phyloP scores from a whole-genome alignment of 2,329 filamentous ascomycete genomes.

The Penicillium thymicola region DNA sequence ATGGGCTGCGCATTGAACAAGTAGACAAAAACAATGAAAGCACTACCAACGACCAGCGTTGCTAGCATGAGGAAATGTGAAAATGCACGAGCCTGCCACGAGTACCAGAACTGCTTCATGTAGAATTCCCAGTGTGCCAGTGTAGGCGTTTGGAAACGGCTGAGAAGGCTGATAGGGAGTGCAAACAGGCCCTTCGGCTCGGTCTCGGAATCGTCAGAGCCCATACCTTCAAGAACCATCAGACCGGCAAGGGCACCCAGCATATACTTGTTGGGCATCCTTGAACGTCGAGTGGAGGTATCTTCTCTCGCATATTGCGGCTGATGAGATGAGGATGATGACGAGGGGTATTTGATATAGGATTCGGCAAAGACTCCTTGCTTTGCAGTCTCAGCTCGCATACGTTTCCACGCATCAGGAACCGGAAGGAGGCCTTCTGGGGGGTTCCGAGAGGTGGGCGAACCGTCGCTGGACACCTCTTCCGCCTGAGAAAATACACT shows the following conservation, averaged over 20 bases:
- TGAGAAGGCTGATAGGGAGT: slow-evolving; percentile 59
- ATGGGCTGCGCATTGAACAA: slow-evolving; percentile 57
- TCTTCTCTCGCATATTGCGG: slow-evolving; percentile 37
- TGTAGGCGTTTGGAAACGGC: slow-evolving; percentile 29
- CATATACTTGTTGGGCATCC: slow-evolving; percentile 73
- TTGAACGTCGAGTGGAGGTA: slow-evolving; percentile 47
- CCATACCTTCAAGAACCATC: slow-evolving; percentile 83
- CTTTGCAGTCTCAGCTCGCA: slow-evolving; percentile 37
- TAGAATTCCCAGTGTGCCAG: slow-evolving; percentile 26
- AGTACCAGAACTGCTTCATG: slow-evolving; percentile 30
- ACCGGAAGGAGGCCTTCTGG: slow-evolving; percentile 45
- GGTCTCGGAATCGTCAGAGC: slow-evolving; percentile 63
- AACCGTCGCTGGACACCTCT: slow-evolving; percentile 33
- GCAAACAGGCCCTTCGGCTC: slow-evolving; percentile 65
- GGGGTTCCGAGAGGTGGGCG: slow-evolving; percentile 32
- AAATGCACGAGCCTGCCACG: slow-evolving; percentile 39
- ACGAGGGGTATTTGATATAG: slow-evolving; percentile 30
- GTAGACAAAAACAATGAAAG: slow-evolving; percentile 57
- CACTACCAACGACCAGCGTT: slow-evolving; percentile 51
- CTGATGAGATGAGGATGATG: slow-evolving; percentile 20
- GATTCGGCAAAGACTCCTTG: slow-evolving; percentile 40
- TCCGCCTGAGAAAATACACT: slow-evolving; percentile 42
- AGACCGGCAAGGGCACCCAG: slow-evolving; percentile 86
- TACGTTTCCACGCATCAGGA: slow-evolving; percentile 43
- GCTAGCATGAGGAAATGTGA: slow-evolving; percentile 50